Base-by-base conservation (phyloP, 768 basidiomycete species). In the Mycena capillaripes region DNA sequence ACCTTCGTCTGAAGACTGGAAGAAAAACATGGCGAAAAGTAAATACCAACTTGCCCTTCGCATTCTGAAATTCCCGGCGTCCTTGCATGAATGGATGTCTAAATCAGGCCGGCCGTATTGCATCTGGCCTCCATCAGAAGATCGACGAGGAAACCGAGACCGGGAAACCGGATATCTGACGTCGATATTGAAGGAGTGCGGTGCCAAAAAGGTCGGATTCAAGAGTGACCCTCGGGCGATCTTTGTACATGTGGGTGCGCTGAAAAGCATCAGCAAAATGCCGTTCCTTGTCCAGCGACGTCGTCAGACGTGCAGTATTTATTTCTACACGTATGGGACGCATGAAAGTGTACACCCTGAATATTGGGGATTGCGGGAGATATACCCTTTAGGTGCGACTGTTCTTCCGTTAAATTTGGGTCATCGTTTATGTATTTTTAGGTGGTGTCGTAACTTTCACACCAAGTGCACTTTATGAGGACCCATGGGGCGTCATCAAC, bases 391-490 rank as follows among this genome's bases (percentile, higher is more conserved):
- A 67, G 94, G 94, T 93, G 76, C 59, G 87, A 79, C 44, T 4
- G 2, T 36, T 46, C 30, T 55, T 44, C 32, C 19, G 67, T 38
- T 40, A 42, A 27, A 29, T 57, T 17, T 46, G 44, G 14, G 32
- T 4, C 29, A 36, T 46, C 38, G 30, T 34, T 36, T 34, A 70
- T 27, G 17, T 12, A 30, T 44, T 11, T 21, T 7, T 69, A 95
- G 94, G 94, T 57, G 94, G 94, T 4, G 81, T 95, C 71, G 86
- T 91, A 2, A 93, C 93, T 2, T 92, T 95, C 69, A 92, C 91
- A 21, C 86, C 93, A 1, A 82, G 82, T 63, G 91, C 89, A 23
- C 84, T 95, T 56, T 72, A 86, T 16, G 86, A 88, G 40, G 85
- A 92, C 76, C 88, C 89, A 7, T 61, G 84, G 40, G 88, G 85